Evolutionary conservation across 805 yeast species (phyloP).

Genomic region (Spathaspora girioi): DNA sequence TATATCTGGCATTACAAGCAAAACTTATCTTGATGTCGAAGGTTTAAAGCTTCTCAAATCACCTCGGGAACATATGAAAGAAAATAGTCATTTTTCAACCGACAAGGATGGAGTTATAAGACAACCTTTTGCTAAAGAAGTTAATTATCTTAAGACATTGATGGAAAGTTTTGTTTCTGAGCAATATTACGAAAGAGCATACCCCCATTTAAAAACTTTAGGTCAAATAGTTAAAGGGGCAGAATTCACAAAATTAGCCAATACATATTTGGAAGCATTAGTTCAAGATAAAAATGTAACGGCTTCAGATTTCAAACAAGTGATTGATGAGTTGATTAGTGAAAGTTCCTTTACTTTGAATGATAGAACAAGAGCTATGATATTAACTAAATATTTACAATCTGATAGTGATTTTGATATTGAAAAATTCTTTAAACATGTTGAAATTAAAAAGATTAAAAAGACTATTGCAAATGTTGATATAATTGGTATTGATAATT

Average conservation of each 20-base stretch:
- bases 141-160: slow-evolving; percentile 68
- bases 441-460: slow-evolving; percentile 7
- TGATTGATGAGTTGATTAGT: slow-evolving; percentile 29
- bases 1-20: background rate
- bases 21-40: slow-evolving; percentile 11
- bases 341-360: slow-evolving; percentile 34
- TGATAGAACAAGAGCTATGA: slow-evolving; percentile 58
- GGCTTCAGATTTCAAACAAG: slow-evolving; percentile 41
- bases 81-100: slow-evolving; percentile 22
- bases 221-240: slow-evolving; percentile 38
- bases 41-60: background rate
- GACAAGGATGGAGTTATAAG: slow-evolving; percentile 38
- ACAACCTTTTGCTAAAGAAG: slow-evolving; percentile 42
- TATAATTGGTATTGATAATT: slow-evolving; percentile 46
- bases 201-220: slow-evolving; percentile 58
- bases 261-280: slow-evolving; percentile 51
- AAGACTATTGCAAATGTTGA: slow-evolving; percentile 47
- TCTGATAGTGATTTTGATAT: slow-evolving; percentile 10
- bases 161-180: slow-evolving; percentile 75
- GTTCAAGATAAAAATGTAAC: slow-evolving; percentile 24
- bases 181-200: slow-evolving; percentile 66
- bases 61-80: background rate
- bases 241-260: slow-evolving; percentile 62
- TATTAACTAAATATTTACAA: slow-evolving; percentile 41
- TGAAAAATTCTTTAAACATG: slow-evolving; percentile 11